Conservation (phyloP, 1,284 basidiomycete genomes). For the Rhodofomes roseus region DNA sequence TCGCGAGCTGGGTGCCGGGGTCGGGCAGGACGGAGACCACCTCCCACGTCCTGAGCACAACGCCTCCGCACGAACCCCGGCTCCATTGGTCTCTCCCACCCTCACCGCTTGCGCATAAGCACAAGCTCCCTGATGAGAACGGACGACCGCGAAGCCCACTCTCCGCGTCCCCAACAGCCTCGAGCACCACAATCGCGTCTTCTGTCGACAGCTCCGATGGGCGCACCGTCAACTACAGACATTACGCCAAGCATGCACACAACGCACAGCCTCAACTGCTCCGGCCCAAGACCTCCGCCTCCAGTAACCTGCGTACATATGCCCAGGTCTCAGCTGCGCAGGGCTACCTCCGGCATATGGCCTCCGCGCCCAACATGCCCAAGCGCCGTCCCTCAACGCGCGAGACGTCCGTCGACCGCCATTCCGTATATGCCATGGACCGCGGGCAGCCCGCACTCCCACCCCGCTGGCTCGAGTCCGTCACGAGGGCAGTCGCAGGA, state of each 20-base stretch:
- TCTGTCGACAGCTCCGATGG: conserved; percentile 9
- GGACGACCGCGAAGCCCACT: conserved; percentile 7
- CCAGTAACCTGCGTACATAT: conserved; percentile 27
- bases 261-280: conserved; percentile 11
- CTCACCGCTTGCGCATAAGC: conserved; percentile 30
- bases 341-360: conserved; percentile 66
- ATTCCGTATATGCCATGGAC: conserved; percentile 13
- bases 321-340: conserved; percentile 46
- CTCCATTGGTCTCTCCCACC: conserved; percentile 27
- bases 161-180: conserved; percentile 15
- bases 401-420: conserved; percentile 12
- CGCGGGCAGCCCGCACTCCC: conserved; percentile 43
- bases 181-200: conserved; percentile 17
- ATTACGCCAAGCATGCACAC: conserved; percentile 14
- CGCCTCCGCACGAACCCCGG: background rate
- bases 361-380: conserved; percentile 55
- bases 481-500: conserved; percentile 56
- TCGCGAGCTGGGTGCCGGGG: conserved; percentile 49
- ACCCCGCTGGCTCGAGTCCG: conserved; percentile 58
- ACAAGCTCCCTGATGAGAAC: conserved; percentile 6
- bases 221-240: conserved; percentile 15
- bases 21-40: conserved; percentile 14
- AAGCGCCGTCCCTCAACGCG: conserved; percentile 12
- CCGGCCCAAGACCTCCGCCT: conserved; percentile 24
- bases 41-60: conserved; percentile 17